Conservation (phyloP, 306 rosid species). For the Inga oerstediana region DNA sequence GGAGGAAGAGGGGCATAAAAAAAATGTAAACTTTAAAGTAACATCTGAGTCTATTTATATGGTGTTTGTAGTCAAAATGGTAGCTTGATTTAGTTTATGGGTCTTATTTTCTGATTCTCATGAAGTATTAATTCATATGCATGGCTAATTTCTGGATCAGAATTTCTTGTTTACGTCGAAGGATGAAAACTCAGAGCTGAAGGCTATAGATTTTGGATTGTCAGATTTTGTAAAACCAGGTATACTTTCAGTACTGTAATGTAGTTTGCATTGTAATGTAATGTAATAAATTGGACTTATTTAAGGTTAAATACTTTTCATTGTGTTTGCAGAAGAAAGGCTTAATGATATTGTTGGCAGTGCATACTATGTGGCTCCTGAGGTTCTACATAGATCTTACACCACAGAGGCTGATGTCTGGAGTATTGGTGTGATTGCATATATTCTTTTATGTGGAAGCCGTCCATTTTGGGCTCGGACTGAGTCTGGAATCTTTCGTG, state of each 20-base stretch:
- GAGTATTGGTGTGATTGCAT: conserved; percentile 97
- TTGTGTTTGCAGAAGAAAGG: conserved; percentile 75
- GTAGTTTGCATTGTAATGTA: background rate
- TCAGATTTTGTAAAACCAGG: conserved; percentile 96
- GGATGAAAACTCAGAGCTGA: conserved; percentile 86
- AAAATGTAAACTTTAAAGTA: background rate
- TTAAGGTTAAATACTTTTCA: conserved; percentile 21
- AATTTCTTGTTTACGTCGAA: conserved; percentile 76
- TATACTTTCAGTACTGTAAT: conserved; percentile 25
- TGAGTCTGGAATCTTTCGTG: conserved; percentile 90
- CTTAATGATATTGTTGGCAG: conserved; percentile 97
- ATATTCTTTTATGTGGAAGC: conserved; percentile 89
- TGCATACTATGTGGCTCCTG: conserved; percentile 98
- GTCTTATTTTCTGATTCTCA: conserved; percentile 13
- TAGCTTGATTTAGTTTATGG: conserved; percentile 18
- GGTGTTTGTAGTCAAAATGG: conserved; percentile 17
- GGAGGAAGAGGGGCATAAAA: background rate
- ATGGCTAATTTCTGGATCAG: conserved; percentile 57
- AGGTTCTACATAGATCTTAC: conserved; percentile 90
- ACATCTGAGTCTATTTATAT: background rate
- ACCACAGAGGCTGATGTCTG: conserved; percentile 91
- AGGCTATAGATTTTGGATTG: conserved; percentile 97
- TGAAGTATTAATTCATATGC: conserved; percentile 31
- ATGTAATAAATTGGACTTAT: conserved; percentile 8
- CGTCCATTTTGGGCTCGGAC: conserved; percentile 99